Evolutionary conservation across 305 asterid genomes (phyloP).

Genomic region (Fraxinus angustifolia): DNA sequence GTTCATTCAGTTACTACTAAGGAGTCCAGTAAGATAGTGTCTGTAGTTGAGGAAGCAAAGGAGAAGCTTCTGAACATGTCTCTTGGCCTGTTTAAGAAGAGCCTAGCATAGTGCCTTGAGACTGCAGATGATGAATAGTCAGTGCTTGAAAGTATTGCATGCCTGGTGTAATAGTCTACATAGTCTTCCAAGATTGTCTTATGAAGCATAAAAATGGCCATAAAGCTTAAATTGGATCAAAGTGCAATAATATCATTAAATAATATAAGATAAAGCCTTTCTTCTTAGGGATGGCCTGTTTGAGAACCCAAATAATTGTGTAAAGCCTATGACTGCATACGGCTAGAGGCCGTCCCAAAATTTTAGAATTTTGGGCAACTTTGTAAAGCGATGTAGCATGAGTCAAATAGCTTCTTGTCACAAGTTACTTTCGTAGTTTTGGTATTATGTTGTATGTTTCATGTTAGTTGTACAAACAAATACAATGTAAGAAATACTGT

Average conservation of each 20-base stretch:
- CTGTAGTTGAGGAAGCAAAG: conserved; percentile 44
- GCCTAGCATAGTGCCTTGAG: conserved; percentile 84
- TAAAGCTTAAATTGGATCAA: not conserved
- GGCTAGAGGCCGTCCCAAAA: not conserved
- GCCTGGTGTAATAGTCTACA: conserved; percentile 83
- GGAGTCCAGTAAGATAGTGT: conserved; percentile 64
- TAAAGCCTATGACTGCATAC: not conserved
- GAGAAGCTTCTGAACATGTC: conserved; percentile 32
- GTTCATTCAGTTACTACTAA: conserved; percentile 24
- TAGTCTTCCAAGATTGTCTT: conserved; percentile 79
- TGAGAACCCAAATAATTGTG: not conserved
- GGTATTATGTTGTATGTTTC: not conserved
- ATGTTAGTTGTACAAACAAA: too few species aligned
- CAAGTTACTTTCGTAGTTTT: not conserved
- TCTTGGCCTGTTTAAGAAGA: conserved; percentile 70
- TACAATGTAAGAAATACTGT: too few species aligned
- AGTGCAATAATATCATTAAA: not conserved
- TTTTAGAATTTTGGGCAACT: not conserved
- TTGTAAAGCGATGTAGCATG: not conserved
- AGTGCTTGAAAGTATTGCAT: conserved; percentile 69
- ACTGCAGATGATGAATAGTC: conserved; percentile 89
- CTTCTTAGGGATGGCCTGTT: not conserved
- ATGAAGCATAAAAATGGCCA: conserved; percentile 27
- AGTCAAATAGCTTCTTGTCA: not conserved
- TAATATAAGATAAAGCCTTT: conserved; percentile 1